Conservation (phyloP, 2,329 filamentous ascomycete species). For the Sporothrix brasiliensis region DNA sequence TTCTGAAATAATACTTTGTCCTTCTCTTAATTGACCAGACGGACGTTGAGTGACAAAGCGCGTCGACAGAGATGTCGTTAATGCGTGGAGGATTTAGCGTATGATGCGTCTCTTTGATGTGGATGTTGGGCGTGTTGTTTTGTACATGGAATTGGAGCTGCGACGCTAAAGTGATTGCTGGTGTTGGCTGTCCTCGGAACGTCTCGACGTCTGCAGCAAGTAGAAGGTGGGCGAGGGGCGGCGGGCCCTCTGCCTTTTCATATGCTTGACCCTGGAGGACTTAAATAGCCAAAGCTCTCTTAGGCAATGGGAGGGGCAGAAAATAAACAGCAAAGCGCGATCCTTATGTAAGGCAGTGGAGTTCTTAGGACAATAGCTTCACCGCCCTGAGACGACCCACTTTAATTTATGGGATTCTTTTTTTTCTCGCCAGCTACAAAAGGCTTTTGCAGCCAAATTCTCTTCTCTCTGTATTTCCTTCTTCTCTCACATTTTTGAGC, state of each 20-base stretch:
- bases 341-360: slow-evolving; percentile 6
- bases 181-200: neutral
- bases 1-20: too few species aligned
- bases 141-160: slow-evolving; percentile 4
- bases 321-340: slow-evolving; percentile 22
- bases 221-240: neutral
- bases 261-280: slow-evolving; percentile 22
- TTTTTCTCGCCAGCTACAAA: slow-evolving; percentile 22
- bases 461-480: neutral
- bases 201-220: neutral
- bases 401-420: slow-evolving; percentile 12
- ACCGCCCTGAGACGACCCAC: slow-evolving; percentile 18
- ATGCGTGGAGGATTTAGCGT: too few species aligned
- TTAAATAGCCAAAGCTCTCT: neutral
- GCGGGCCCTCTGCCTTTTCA: slow-evolving; percentile 22
- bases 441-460: slow-evolving; percentile 2
- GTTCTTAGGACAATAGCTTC: neutral
- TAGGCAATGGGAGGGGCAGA: slow-evolving; percentile 6
- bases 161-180: neutral
- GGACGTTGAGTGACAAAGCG: slow-evolving; percentile 1
- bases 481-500: neutral
- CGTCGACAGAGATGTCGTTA: neutral
- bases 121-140: neutral
- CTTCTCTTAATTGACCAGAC: too few species aligned
- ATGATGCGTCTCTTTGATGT: too few species aligned